Base-by-base conservation (phyloP, 2,329 filamentous ascomycete species). In the Pyrenophora seminiperda region DNA sequence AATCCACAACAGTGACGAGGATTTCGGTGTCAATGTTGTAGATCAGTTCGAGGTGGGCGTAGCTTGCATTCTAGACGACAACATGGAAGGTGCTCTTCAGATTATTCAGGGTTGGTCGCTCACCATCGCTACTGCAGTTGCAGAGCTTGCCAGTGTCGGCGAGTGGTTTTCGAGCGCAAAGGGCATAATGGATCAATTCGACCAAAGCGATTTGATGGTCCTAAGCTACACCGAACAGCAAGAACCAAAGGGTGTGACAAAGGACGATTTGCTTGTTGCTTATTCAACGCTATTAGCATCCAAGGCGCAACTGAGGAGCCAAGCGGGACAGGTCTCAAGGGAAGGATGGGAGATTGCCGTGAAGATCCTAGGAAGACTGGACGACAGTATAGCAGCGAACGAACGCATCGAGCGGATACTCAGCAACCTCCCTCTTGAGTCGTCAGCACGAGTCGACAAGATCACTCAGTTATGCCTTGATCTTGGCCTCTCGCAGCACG, bases 261-360 rank as follows among this genome's bases (percentile, higher is more conserved):
- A 93, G 68, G 91, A 97, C 69, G 86, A 88, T 27, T 84, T 93
- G 3, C 79, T 97, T 5, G 81, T 87, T 5, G 77, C 84, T 39
- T 97, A 96, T 71, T 89, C 93, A 0, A 81, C 86, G 18, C 71
- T 93, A 15, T 79, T 87, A 2, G 66, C 75, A 5, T 49, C 61
- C 11, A 76, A 81, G 45, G 76, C 79, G 17, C 67, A 85, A 38
- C 47, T 72, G 30, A 53, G 49, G 7, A 65, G 59, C 50, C 44
- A 49, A 18, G 63, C 74, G 49, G 66, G 63, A 1, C 69, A 67
- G 32, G 60, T 56, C 15, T 62, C 63, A 5, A 63, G 59, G 42
- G 87, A 92, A 61, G 92, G 93, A 7, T 97, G 93, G 93, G 91
- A 97, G 75, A 76, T 97, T 66, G 89, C 91, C 0, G 85, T 97